These are phyloP conservation scores for Bacidia gigantensis DNA, from an alignment of 495 filamentous ascomycete genomes.

Conservation along the genomic window DNA sequence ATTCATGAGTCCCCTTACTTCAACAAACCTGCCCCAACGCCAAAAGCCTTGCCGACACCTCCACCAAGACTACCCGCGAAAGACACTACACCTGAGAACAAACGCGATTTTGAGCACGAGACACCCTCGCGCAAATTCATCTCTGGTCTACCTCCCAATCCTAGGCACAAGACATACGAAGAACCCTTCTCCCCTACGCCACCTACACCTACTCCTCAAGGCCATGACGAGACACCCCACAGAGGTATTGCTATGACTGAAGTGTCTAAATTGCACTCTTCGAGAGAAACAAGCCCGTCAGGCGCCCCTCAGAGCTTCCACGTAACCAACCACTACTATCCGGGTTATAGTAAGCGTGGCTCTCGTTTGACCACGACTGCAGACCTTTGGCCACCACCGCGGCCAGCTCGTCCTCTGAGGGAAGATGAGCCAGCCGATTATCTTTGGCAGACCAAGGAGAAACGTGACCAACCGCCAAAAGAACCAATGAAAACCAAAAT, in stretches of 20 bases:
- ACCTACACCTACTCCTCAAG: conserved; percentile 18
- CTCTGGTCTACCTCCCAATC: conserved; percentile 21
- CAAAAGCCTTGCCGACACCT: conserved; percentile 8
- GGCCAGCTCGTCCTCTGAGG: background rate
- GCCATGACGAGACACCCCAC: conserved; percentile 9
- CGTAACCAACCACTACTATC: conserved; percentile 3
- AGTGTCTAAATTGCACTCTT: background rate
- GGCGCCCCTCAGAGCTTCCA: background rate
- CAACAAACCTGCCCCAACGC: conserved; percentile 7
- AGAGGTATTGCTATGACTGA: conserved; percentile 31
- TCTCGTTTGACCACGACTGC: background rate
- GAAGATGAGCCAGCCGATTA: background rate
- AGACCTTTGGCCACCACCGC: conserved; percentile 2
- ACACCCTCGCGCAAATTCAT: conserved; percentile 21
- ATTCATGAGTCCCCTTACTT: conserved; percentile 4
- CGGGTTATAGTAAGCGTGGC: background rate
- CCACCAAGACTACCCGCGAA: conserved; percentile 15
- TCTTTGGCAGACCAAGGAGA: conserved; percentile 20
- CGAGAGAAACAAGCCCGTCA: background rate
- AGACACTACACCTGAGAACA: conserved; percentile 2
- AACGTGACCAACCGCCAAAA: conserved; percentile 20
- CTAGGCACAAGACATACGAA: conserved; percentile 14
- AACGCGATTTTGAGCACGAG: conserved; percentile 10
- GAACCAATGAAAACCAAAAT: conserved; percentile 48
- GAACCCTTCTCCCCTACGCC: conserved; percentile 16